These are phyloP conservation scores for Spizellomyces punctatus DNA, from an alignment of 192 early-diverging fungal species.

Conservation along the genomic window DNA sequence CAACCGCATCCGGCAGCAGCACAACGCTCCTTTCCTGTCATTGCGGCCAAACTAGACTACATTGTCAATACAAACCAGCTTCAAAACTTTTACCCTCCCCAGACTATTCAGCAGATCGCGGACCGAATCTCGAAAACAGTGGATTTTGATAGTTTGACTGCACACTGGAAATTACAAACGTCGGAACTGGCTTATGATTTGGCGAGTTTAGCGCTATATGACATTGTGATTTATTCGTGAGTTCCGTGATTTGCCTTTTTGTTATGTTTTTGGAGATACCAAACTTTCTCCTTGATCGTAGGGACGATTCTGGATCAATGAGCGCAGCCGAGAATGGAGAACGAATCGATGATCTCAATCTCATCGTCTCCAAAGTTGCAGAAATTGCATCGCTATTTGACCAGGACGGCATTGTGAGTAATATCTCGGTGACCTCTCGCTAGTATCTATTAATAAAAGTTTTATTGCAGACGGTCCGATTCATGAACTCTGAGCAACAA, in stretches of 20 bases:
- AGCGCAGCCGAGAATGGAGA: constrained; percentile 23
- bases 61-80: constrained; percentile 22
- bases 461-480: constrained; percentile 23
- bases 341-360: constrained; percentile 34
- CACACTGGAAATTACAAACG: constrained; percentile 22
- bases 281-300: background rate
- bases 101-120: constrained; percentile 26
- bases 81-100: constrained; percentile 25
- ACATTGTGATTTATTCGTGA: constrained; percentile 31
- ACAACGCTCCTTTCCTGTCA: constrained; percentile 12
- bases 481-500: constrained; percentile 32
- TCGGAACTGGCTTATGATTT: constrained; percentile 31
- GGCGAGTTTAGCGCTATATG: constrained; percentile 31
- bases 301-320: constrained; percentile 33
- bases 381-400: constrained; percentile 34
- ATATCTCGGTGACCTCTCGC: background rate
- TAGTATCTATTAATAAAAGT: background rate
- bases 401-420: constrained; percentile 34
- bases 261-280: background rate
- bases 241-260: background rate
- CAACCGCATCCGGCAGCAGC: constrained; percentile 19
- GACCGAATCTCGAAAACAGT: constrained; percentile 19
- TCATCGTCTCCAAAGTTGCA: constrained; percentile 29
- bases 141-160: constrained; percentile 20
- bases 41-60: constrained; percentile 15